phyloP scores from a whole-genome alignment of 495 filamentous ascomycete species.

The Venustampulla echinocandica region DNA sequence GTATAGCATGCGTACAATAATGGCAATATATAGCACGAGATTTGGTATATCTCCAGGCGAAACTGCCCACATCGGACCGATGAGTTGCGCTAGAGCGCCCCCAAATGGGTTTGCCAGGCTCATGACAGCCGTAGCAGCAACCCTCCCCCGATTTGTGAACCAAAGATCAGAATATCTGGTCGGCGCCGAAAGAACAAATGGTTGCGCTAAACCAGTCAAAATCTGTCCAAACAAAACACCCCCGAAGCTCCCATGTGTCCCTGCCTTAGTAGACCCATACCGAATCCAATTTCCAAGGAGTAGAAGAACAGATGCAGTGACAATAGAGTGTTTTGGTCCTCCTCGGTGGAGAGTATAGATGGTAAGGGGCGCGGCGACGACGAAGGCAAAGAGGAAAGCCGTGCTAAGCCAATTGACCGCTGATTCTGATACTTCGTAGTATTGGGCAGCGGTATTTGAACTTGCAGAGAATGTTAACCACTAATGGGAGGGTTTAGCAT shows the following conservation, averaged over 20 bases:
- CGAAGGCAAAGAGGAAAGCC: slow-evolving; percentile 76
- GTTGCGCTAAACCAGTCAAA: slow-evolving; percentile 79
- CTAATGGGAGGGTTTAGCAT: slow-evolving; percentile 29
- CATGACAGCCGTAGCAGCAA: slow-evolving; percentile 78
- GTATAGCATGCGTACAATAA: slow-evolving; percentile 53
- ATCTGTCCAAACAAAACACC: slow-evolving; percentile 93
- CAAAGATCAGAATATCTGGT: slow-evolving; percentile 89
- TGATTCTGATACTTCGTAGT: slow-evolving; percentile 65
- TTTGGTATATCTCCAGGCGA: slow-evolving; percentile 54
- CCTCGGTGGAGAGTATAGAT: slow-evolving; percentile 74
- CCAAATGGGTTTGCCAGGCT: slow-evolving; percentile 83
- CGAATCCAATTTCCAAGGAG: slow-evolving; percentile 89
- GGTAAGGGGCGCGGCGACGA: slow-evolving; percentile 58
- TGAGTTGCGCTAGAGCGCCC: slow-evolving; percentile 77
- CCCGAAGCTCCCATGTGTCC: slow-evolving; percentile 47
- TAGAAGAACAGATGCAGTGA: slow-evolving; percentile 60
- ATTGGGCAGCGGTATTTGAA: slow-evolving; percentile 62
- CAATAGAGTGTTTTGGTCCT: slow-evolving; percentile 69
- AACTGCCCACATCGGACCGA: slow-evolving; percentile 67
- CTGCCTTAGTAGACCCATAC: slow-evolving; percentile 64
- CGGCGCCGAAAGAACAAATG: slow-evolving; percentile 84
- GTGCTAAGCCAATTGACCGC: slow-evolving; percentile 91
- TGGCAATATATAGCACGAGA: slow-evolving; percentile 78
- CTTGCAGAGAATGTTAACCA: slow-evolving; percentile 93
- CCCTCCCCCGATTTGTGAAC: slow-evolving; percentile 80